phyloP scores from a whole-genome alignment of 495 filamentous ascomycete genomes.

The Neurospora intermedia region DNA sequence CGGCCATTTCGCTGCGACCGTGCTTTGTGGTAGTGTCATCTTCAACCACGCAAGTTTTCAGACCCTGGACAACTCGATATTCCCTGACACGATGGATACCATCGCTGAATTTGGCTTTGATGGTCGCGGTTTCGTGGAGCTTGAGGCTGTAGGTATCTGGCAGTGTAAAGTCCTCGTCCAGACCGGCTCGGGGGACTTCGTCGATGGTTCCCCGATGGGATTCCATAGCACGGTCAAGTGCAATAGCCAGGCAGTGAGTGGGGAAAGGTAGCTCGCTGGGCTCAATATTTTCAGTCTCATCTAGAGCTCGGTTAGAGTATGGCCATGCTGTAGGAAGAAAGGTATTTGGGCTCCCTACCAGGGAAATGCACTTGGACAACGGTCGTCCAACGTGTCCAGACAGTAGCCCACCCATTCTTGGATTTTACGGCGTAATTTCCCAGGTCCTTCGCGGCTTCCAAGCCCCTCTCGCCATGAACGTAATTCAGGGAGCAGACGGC shows the following conservation, averaged over 20 bases:
- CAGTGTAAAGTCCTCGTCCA: neutral
- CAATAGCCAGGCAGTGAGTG: neutral
- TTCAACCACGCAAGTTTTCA: neutral
- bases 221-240: neutral
- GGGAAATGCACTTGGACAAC: neutral
- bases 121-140: neutral
- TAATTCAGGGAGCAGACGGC: neutral
- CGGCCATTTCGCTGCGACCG: accelerated
- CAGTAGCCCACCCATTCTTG: accelerated
- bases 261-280: neutral
- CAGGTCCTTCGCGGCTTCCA: neutral
- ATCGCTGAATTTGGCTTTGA: neutral
- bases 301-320: no score
- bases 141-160: neutral
- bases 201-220: neutral
- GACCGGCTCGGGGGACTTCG: neutral
- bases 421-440: neutral
- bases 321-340: neutral
- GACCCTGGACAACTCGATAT: neutral
- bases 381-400: neutral
- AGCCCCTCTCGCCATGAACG: neutral
- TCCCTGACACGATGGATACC: neutral
- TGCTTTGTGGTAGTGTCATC: accelerated
- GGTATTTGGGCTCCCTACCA: neutral
- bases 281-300: no score